These are phyloP conservation scores for Nidularia pulvinata DNA, from an alignment of 768 basidiomycete species.

Conservation along the genomic window DNA sequence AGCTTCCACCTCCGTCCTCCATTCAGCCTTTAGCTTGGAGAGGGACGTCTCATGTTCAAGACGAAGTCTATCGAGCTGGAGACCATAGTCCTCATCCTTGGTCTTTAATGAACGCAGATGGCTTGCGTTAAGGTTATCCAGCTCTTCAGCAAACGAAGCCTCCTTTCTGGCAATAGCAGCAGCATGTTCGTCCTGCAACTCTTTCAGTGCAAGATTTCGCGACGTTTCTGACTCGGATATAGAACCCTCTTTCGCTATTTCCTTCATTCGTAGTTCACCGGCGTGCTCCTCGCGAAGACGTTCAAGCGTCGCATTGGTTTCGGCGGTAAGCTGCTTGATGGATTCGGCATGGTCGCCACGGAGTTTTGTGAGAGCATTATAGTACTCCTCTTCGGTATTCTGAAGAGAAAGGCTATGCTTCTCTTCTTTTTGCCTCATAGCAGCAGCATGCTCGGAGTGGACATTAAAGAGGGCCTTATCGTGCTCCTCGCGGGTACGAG, in stretches of 20 bases:
- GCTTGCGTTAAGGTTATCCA: constrained; percentile 65
- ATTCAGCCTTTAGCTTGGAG: constrained; percentile 54
- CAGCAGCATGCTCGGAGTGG: constrained; percentile 51
- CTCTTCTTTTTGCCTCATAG: constrained; percentile 61
- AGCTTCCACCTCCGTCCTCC: constrained; percentile 47
- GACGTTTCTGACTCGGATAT: constrained; percentile 75
- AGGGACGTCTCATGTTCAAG: constrained; percentile 56
- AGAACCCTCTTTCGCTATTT: constrained; percentile 74
- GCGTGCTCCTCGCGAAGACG: constrained; percentile 78
- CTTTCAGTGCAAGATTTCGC: constrained; percentile 57
- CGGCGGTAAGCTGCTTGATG: constrained; percentile 59
- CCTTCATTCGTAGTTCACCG: constrained; percentile 68
- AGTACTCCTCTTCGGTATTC: constrained; percentile 80
- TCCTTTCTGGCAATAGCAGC: constrained; percentile 70
- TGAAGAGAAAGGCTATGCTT: constrained; percentile 55
- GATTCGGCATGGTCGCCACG: constrained; percentile 70
- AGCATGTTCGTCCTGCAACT: constrained; percentile 73
- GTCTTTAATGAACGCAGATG: constrained; percentile 52
- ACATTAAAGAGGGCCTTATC: constrained; percentile 47
- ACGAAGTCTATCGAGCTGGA: constrained; percentile 59
- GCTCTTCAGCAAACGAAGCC: constrained; percentile 58
- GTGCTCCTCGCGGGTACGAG: constrained; percentile 51
- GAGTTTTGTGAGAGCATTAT: constrained; percentile 77
- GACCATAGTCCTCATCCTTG: constrained; percentile 61
- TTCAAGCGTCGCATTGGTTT: constrained; percentile 62